Evolutionary conservation across 2,329 filamentous ascomycete species (phyloP).

Genomic region (Neopestalotiopsis clavispora): DNA sequence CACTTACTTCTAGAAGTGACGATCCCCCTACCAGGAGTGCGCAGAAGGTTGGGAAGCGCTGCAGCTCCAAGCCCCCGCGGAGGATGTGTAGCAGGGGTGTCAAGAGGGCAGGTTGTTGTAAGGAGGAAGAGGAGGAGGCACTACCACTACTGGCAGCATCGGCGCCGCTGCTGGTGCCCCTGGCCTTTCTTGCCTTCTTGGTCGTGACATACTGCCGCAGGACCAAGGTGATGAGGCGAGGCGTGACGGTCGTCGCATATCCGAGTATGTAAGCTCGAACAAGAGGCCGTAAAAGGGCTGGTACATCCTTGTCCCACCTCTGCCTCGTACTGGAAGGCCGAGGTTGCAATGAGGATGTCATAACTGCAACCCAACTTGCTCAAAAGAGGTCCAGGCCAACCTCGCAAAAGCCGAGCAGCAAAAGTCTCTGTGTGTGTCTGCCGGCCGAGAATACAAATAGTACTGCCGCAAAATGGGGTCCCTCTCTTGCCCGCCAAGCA

Average conservation of each 20-base stretch:
- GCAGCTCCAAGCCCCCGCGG: conserved; percentile 55
- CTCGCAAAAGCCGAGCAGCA: conserved; percentile 8
- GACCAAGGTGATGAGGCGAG: conserved; percentile 59
- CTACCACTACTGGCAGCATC: conserved; percentile 20
- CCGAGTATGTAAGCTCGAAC: conserved; percentile 65
- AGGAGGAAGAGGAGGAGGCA: conserved; percentile 17
- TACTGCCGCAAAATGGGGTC: neutral
- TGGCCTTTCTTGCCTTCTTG: conserved; percentile 27
- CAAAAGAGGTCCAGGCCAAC: neutral
- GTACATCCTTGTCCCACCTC: conserved; percentile 43
- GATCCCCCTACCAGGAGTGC: conserved; percentile 64
- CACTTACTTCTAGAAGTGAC: conserved; percentile 62
- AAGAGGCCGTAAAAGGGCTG: conserved; percentile 58
- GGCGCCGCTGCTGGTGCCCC: conserved; percentile 29
- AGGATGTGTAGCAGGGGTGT: conserved; percentile 48
- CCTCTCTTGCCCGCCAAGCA: neutral
- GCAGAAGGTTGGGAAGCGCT: conserved; percentile 67
- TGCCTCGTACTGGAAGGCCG: conserved; percentile 24
- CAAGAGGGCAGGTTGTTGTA: conserved; percentile 27
- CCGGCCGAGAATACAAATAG: conserved; percentile 2
- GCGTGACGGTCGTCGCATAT: conserved; percentile 63
- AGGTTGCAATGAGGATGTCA: conserved; percentile 30
- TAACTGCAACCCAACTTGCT: conserved; percentile 23
- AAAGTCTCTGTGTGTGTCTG: neutral
- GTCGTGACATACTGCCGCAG: conserved; percentile 52